phyloP scores from a whole-genome alignment of 805 yeast genomes.

The Candida orba region DNA sequence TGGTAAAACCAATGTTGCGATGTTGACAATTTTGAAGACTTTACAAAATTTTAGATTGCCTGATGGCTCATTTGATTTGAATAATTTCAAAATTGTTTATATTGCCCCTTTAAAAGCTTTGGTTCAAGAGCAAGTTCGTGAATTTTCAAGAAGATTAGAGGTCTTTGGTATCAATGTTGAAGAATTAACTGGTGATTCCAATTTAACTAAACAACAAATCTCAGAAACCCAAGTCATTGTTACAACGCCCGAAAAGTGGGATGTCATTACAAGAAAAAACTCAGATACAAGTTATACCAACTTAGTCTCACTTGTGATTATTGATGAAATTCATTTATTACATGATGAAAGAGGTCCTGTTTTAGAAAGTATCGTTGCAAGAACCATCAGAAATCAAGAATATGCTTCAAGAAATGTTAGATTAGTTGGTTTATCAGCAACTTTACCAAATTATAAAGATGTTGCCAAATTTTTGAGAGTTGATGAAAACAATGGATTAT shows the following conservation, averaged over 20 bases:
- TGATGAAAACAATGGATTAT: constrained; percentile 50
- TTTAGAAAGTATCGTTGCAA: constrained; percentile 76
- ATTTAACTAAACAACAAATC: constrained; percentile 68
- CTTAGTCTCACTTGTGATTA: constrained; percentile 61
- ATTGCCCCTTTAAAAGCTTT: constrained; percentile 92
- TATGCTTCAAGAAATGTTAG: constrained; percentile 47
- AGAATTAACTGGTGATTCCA: constrained; percentile 88
- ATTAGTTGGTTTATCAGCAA: constrained; percentile 84
- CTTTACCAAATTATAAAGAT: constrained; percentile 82
- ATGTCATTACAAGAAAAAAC: constrained; percentile 81
- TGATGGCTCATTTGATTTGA: constrained; percentile 43
- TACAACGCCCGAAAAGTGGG: constrained; percentile 98
- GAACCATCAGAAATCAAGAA: constrained; percentile 48
- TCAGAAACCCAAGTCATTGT: constrained; percentile 74
- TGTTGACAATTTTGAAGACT: constrained; percentile 66
- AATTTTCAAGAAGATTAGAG: constrained; percentile 62
- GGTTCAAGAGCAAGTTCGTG: constrained; percentile 91
- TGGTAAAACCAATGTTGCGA: constrained; percentile 95
- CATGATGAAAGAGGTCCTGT: constrained; percentile 97
- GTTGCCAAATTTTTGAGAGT: constrained; percentile 79
- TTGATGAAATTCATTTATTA: constrained; percentile 88
- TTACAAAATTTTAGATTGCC: constrained; percentile 44
- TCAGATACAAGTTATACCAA: constrained; percentile 58
- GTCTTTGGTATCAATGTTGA: constrained; percentile 65
- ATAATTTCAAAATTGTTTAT: constrained; percentile 70